These are phyloP conservation scores for Penicillium chermesinum DNA, from an alignment of 495 filamentous ascomycete genomes.

Conservation along the genomic window DNA sequence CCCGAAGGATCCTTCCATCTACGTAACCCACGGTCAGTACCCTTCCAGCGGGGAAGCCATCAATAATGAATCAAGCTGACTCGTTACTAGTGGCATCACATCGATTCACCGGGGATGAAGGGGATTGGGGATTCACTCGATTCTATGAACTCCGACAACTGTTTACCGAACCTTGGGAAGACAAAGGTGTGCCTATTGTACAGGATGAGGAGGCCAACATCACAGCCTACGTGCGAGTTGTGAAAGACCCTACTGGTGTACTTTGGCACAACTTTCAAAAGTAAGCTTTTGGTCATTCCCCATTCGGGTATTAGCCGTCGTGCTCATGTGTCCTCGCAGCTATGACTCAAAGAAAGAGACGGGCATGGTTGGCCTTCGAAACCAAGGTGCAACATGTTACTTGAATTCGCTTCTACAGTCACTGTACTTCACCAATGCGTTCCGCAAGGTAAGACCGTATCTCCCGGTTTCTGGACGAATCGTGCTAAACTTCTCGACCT, in stretches of 20 bases:
- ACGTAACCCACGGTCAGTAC: constrained; percentile 55
- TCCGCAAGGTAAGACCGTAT: constrained; percentile 69
- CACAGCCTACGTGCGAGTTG: constrained; percentile 87
- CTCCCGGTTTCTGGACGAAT: constrained; percentile 4
- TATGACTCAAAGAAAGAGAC: constrained; percentile 99
- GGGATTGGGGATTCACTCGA: constrained; percentile 97
- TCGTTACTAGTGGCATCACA: constrained; percentile 60
- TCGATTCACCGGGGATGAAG: constrained; percentile 89
- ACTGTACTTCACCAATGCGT: constrained; percentile 93
- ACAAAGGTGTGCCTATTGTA: constrained; percentile 66
- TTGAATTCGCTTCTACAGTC: constrained; percentile 96
- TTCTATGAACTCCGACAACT: constrained; percentile 82
- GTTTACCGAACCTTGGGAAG: constrained; percentile 67
- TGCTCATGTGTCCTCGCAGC: constrained; percentile 30
- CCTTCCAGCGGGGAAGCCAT: too few species aligned
- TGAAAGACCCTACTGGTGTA: constrained; percentile 98
- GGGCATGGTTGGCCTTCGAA: constrained; percentile 92
- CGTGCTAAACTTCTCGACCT: background rate
- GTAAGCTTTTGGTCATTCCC: constrained; percentile 38
- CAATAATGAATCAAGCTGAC: constrained; percentile 21
- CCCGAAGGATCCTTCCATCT: constrained; percentile 76
- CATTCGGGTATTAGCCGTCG: background rate
- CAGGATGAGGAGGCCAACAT: constrained; percentile 83
- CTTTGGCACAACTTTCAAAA: constrained; percentile 98
- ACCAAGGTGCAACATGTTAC: constrained; percentile 98